A percentile compares a stretch with the other conserved stretches of the same genome.
These are phyloP conservation scores for Leavenworthia alabamica DNA, from an alignment of 345 rosid species.

Conservation along the genomic window DNA sequence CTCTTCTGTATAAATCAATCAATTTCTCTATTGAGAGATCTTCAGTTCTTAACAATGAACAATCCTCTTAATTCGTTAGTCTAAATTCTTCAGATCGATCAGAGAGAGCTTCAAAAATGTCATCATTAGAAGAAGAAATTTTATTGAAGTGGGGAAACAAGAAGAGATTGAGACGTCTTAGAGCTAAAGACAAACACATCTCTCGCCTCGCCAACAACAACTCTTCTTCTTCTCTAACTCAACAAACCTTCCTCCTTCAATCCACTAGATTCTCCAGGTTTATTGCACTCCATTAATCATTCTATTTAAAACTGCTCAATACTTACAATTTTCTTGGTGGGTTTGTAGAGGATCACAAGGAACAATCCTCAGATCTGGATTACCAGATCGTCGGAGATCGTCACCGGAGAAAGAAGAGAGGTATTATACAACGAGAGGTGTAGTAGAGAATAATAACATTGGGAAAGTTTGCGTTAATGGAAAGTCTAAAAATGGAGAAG, in stretches of 20 bases:
- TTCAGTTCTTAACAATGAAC: background rate
- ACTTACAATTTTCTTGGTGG: background rate
- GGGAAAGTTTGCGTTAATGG: slow-evolving; percentile 42
- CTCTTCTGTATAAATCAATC: background rate
- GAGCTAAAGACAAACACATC: slow-evolving; percentile 49
- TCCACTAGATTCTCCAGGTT: slow-evolving; percentile 27
- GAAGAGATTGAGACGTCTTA: slow-evolving; percentile 75
- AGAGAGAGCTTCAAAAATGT: background rate
- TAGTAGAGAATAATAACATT: slow-evolving; percentile 47
- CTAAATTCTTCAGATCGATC: background rate
- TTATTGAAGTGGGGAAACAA: slow-evolving; percentile 80
- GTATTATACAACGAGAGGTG: slow-evolving; percentile 71
- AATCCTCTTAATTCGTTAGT: background rate
- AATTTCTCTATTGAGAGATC: background rate
- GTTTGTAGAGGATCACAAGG: slow-evolving; percentile 38
- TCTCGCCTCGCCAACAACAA: slow-evolving; percentile 39
- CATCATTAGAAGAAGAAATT: slow-evolving; percentile 40
- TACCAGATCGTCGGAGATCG: slow-evolving; percentile 35
- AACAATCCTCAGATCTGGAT: slow-evolving; percentile 35
- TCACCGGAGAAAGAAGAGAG: slow-evolving; percentile 74
- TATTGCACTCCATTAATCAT: too few species aligned
- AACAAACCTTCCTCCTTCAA: slow-evolving; percentile 38
- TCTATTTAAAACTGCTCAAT: background rate
- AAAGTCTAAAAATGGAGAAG: slow-evolving; percentile 45
- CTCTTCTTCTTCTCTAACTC: slow-evolving; percentile 34